A percentile compares a stretch with the other conserved stretches of the same genome.
These are phyloP conservation scores for Cyberlindnera euphorbiae DNA, from an alignment of 805 yeast species.

Conservation along the genomic window DNA sequence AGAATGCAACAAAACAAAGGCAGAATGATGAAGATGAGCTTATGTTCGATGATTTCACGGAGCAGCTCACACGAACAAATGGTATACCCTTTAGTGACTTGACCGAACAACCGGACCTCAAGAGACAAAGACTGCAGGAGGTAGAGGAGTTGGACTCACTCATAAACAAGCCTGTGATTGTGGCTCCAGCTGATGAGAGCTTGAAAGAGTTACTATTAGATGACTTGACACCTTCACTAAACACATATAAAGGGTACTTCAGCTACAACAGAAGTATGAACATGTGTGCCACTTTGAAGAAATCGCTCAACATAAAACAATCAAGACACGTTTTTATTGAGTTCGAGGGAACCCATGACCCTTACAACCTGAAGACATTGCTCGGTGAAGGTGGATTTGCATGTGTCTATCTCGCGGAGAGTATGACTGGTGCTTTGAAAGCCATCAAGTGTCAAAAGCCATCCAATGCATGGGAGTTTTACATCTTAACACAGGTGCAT, in stretches of 20 bases:
- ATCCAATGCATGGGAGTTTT: constrained; percentile 75
- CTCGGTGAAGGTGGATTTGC: constrained; percentile 84
- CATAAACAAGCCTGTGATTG: constrained; percentile 17
- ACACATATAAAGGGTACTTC: constrained; percentile 28
- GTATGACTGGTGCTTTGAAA: constrained; percentile 44
- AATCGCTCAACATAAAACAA: constrained; percentile 30
- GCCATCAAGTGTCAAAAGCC: constrained; percentile 77
- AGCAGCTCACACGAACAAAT: constrained; percentile 30
- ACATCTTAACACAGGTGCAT: constrained; percentile 58
- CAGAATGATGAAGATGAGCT: constrained; percentile 16
- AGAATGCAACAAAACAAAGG: constrained; percentile 36
- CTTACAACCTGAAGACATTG: constrained; percentile 45
- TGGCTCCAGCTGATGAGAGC: constrained; percentile 43
- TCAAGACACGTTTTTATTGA: constrained; percentile 37
- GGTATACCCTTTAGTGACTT: constrained; percentile 33
- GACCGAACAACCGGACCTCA: constrained; percentile 25
- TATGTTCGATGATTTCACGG: constrained; percentile 29
- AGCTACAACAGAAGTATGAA: constrained; percentile 29
- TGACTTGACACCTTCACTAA: constrained; percentile 33
- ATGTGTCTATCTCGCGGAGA: constrained; percentile 66
- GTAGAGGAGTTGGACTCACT: constrained; percentile 1
- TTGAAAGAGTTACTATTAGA: constrained; percentile 36
- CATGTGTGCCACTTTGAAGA: constrained; percentile 31
- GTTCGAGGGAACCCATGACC: constrained; percentile 37
- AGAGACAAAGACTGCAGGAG: constrained; percentile 4